These are phyloP conservation scores for Xylona heveae DNA, from an alignment of 495 filamentous ascomycete genomes.

Conservation along the genomic window DNA sequence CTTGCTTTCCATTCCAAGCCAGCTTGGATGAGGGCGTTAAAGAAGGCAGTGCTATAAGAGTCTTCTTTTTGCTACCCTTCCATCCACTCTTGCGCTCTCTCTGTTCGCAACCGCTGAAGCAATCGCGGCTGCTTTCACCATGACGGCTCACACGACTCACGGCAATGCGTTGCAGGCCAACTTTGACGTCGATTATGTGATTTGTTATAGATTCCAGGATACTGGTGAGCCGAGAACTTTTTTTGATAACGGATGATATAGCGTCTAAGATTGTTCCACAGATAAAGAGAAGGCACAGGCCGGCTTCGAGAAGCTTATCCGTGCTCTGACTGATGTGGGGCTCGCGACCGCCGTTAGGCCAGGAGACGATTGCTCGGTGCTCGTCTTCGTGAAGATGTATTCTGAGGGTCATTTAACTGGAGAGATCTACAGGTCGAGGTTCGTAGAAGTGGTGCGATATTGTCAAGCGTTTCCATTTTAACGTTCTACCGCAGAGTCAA, in stretches of 20 bases:
- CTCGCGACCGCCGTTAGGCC: slow-evolving; percentile 69
- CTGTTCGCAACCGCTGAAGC: slow-evolving; percentile 2
- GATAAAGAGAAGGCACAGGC: slow-evolving; percentile 45
- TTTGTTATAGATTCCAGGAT: slow-evolving; percentile 51
- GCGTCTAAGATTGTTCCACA: slow-evolving; percentile 13
- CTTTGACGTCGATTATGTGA: slow-evolving; percentile 79
- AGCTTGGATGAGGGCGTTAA: no score
- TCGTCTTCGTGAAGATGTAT: slow-evolving; percentile 66
- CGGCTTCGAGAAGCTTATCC: slow-evolving; percentile 54
- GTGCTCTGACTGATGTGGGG: slow-evolving; percentile 48
- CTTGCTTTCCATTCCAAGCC: no score
- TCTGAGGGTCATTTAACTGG: slow-evolving; percentile 37
- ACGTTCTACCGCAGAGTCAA: slow-evolving; percentile 37
- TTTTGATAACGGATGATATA: slow-evolving; percentile 1
- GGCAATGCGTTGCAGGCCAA: slow-evolving; percentile 23
- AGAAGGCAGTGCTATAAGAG: no score
- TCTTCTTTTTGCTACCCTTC: no score
- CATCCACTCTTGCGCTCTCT: no score
- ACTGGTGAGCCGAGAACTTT: slow-evolving; percentile 24
- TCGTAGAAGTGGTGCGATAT: slow-evolving; percentile 6
- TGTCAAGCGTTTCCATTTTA: not conserved
- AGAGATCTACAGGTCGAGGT: slow-evolving; percentile 51
- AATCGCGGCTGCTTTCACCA: no score
- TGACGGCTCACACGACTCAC: slow-evolving; percentile 1
- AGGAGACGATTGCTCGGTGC: slow-evolving; percentile 51